Evolutionary conservation across 2,329 filamentous ascomycete species (phyloP).

Genomic region (Verticillium isaacii): DNA sequence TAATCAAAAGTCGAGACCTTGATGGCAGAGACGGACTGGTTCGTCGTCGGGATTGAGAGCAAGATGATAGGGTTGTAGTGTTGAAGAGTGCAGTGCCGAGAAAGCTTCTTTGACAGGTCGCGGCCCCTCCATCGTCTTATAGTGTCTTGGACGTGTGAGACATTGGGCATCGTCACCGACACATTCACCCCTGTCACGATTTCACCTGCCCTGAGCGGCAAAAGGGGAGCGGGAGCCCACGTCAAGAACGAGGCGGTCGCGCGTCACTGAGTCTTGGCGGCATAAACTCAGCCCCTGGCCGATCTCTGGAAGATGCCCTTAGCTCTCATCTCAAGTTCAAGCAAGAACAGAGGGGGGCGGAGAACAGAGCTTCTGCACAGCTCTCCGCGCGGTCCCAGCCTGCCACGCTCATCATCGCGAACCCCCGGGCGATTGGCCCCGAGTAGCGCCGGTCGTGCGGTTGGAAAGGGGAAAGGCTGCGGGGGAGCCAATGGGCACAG

Average conservation of each 20-base stretch:
- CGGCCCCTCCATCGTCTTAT: background rate
- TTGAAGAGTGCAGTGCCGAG: background rate
- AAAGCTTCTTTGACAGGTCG: background rate
- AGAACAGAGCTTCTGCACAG: background rate
- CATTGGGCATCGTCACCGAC: background rate
- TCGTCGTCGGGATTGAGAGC: background rate
- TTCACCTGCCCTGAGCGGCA: background rate
- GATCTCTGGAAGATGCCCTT: background rate
- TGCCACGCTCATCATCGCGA: background rate
- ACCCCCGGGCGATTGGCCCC: background rate
- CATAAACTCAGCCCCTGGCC: background rate
- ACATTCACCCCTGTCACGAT: background rate
- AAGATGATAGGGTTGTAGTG: background rate
- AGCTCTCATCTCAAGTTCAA: background rate
- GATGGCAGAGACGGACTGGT: background rate
- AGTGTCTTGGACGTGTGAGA: background rate
- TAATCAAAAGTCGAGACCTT: background rate
- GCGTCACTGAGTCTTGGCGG: background rate
- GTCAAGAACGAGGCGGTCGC: background rate
- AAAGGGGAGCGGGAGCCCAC: background rate
- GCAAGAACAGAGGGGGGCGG: background rate
- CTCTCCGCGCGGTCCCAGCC: background rate
- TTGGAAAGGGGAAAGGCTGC: background rate
- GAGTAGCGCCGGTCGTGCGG: background rate
- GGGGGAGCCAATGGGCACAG: background rate